Evolutionary conservation across 2,329 filamentous ascomycete species (phyloP), one percentile per base, ranked within the genome.

Genomic region (Calonectria pseudoreteaudii): DNA sequence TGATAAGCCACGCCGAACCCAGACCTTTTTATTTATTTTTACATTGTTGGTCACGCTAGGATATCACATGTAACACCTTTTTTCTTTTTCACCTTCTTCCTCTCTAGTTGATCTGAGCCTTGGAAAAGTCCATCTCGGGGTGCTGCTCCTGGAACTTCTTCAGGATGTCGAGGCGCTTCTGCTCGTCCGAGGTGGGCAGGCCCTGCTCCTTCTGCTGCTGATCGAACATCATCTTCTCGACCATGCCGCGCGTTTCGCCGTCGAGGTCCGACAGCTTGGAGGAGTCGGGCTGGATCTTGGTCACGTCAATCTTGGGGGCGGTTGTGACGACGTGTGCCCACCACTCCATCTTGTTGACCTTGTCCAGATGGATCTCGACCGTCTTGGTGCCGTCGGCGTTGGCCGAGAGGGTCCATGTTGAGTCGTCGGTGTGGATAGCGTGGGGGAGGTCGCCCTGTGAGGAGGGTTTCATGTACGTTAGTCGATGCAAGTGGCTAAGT

Each of bases 211-310:
- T 99, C 88, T 98, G 96, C 78, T 94, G 90, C 89, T 99, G 97
- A 87, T 99, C 97, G 82, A 91, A 99, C 97, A 99, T 99, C 97
- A 99, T 99, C 91, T 99, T 99, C 92, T 99, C 97, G 56, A 99
- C 97, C 96, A 99, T 98, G 73, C 93, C 91, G 77, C 97, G 91
- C 68, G 97, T 99, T 89, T 98, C 94, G 74, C 97, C 97, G 83
- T 98, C 96, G 78, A 99, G 88, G 84, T 99, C 97, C 71, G 94
- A 93, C 81, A 99, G 89, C 85, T 95, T 98, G 83, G 93, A 96
- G 83, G 94, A 96, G 86, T 98, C 97, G 28, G 97, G 97, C 83
- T 93, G 91, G 86, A 99, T 98, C 88, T 98, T 98, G 80, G 93
- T 93, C 44, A 97, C 95, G 86, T 99, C 97, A 85, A 99, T 98